Evolutionary conservation across 2,329 filamentous ascomycete species (phyloP).

Genomic region (Cladobotryum protrusum): DNA sequence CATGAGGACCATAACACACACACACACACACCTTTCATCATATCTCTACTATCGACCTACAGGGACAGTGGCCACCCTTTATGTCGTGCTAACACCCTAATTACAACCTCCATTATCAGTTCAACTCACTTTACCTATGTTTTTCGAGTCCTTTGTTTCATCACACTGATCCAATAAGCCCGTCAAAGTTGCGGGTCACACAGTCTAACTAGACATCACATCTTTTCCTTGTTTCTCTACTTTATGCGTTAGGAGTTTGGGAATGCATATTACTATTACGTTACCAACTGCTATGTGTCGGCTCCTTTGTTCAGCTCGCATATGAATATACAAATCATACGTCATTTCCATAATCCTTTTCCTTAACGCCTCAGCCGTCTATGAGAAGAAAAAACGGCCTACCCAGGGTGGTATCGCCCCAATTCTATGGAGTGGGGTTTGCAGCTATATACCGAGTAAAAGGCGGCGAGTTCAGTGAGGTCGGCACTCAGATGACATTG

Average conservation of each 20-base stretch:
- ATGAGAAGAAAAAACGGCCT: not conserved
- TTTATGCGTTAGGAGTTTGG: conserved; percentile 3
- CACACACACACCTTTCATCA: not conserved
- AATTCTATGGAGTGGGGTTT: not conserved
- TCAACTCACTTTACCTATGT: not conserved
- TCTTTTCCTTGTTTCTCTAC: too few relatives aligned
- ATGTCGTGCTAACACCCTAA: conserved; percentile 3
- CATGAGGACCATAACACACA: conserved; percentile 19
- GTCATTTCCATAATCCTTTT: conserved; percentile 5
- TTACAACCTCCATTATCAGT: not conserved
- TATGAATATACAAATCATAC: conserved; percentile 7
- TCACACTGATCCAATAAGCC: too few relatives aligned
- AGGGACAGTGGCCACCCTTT: not conserved
- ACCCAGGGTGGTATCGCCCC: not conserved
- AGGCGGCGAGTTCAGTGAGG: too few relatives aligned
- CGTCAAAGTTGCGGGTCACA: too few relatives aligned
- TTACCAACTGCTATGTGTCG: conserved; percentile 2
- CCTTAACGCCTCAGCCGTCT: conserved; percentile 4
- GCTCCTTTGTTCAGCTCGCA: conserved; percentile 2
- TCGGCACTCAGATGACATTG: too few relatives aligned
- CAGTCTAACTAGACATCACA: too few relatives aligned
- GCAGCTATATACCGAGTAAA: too few relatives aligned
- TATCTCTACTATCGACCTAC: not conserved
- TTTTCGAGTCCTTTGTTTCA: too few relatives aligned
- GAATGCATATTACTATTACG: conserved; percentile 10